Conservation (phyloP, 192 early-diverging fungal species). For the Allomyces macrogynus region DNA sequence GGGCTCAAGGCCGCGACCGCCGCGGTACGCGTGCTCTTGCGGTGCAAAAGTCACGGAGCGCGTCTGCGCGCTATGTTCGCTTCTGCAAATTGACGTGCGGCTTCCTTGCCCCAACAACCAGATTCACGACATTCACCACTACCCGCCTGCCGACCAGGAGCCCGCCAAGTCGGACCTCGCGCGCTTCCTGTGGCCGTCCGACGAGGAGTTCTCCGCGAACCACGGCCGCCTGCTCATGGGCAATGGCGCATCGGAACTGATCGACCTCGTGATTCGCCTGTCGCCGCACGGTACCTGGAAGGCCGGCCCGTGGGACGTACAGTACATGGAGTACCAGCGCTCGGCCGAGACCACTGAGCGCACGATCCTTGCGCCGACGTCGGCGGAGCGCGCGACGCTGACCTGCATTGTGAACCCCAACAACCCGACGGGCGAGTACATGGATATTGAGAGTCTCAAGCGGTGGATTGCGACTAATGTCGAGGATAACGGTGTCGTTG, state of each 20-base stretch:
- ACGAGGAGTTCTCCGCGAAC: constrained; percentile 23
- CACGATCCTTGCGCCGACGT: constrained; percentile 34
- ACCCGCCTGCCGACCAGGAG: constrained; percentile 80
- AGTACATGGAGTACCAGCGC: constrained; percentile 82
- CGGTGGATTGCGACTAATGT: constrained; percentile 55
- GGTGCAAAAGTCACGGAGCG: too few relatives aligned
- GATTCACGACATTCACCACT: constrained; percentile 55
- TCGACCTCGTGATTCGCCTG: constrained; percentile 66
- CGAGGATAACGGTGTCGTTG: constrained; percentile 50
- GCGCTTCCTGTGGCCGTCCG: constrained; percentile 50
- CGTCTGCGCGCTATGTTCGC: not conserved
- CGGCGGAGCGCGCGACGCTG: constrained; percentile 39
- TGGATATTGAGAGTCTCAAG: constrained; percentile 49
- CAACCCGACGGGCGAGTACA: constrained; percentile 78
- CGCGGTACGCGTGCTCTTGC: constrained; percentile 31
- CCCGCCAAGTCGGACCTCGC: constrained; percentile 66
- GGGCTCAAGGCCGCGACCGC: constrained; percentile 53
- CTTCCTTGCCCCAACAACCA: constrained; percentile 3
- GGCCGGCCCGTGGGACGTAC: constrained; percentile 54
- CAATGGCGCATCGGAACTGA: constrained; percentile 77
- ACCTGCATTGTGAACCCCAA: constrained; percentile 78
- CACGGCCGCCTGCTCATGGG: constrained; percentile 52
- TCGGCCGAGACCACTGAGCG: constrained; percentile 56
- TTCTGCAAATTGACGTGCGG: not conserved
- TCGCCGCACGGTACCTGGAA: constrained; percentile 63